A percentile compares a stretch with the other conserved stretches of the same genome.
phyloP scores from a whole-genome alignment of 345 rosid species.

The Gossypioides kirkii region DNA sequence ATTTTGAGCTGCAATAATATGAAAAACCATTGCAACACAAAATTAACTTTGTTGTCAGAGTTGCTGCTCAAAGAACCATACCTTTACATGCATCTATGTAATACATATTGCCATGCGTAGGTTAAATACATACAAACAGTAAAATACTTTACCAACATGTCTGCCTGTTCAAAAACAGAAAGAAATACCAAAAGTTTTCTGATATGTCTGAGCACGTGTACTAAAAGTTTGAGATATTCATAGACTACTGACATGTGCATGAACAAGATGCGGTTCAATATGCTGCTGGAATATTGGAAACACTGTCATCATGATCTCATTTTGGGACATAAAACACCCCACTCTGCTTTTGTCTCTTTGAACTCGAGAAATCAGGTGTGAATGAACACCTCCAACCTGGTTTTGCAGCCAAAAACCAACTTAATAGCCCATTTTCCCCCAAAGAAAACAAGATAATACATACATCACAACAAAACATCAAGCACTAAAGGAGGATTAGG shows the following conservation, averaged over 20 bases:
- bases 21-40: constrained; percentile 10
- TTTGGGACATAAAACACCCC: constrained; percentile 89
- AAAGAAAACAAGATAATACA: constrained; percentile 14
- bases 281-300: constrained; percentile 99
- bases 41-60: constrained; percentile 9
- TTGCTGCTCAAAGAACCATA: neutral
- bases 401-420: constrained; percentile 22
- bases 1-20: constrained; percentile 71
- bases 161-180: neutral
- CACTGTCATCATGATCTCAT: constrained; percentile 95
- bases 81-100: neutral
- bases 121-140: neutral
- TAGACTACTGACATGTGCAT: constrained; percentile 84
- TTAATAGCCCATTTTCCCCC: neutral
- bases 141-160: neutral
- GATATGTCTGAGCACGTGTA: neutral
- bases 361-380: constrained; percentile 95
- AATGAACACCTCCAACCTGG: constrained; percentile 99
- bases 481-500: constrained; percentile 14
- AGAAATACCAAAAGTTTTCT: neutral
- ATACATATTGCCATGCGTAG: neutral
- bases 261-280: constrained; percentile 98
- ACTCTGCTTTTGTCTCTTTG: constrained; percentile 95
- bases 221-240: constrained; percentile 2
- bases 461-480: constrained; percentile 14